Evolutionary conservation across 495 filamentous ascomycete species (phyloP), one percentile per base, ranked within the genome.

Genomic region (Darksidea phi): DNA sequence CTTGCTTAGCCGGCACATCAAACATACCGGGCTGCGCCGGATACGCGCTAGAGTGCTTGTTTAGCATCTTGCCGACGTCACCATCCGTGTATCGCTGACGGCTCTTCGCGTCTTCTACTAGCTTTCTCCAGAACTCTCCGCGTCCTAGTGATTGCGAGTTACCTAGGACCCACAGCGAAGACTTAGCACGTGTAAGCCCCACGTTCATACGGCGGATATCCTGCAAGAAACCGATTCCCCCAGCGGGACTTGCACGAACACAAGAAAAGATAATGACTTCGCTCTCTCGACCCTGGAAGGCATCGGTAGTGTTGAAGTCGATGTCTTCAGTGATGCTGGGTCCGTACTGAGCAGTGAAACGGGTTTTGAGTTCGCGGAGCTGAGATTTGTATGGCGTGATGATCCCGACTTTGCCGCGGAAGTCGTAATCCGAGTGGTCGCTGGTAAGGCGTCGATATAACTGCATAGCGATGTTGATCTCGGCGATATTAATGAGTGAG

Each of bases 131-230:
- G 74, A 88, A 96, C 67, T 94, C 84, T 28, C 94, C 95, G 64
- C 95, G 88, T 6, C 86, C 76, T 24, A 98, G 78, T 25, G 90
- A 87, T 37, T 86, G 79, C 1, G 95, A 93, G 70, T 97, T 94
- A 58, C 94, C 94, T 15, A 98, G 80, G 59, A 98, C 91, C 86
- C 91, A 98, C 24, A 98, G 80, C 1, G 91, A 96, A 13, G 88
- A 95, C 69, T 95, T 96, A 11, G 94, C 95, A 79, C 94, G 85
- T 7, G 94, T 98, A 43, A 98, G 78, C 76, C 94, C 94, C 69
- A 98, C 94, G 76, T 98, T 98, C 94, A 98, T 98, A 83, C 94
- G 94, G 51, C 94, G 86, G 70, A 98, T 95, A 76, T 98, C 94
- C 45, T 88, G 86, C 80, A 98, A 86, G 83, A 98, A 98, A 80